A percentile compares a stretch with the other conserved stretches of the same genome.
Evolutionary conservation across 2,329 filamentous ascomycete genomes (phyloP).

Genomic region (Hypoxylon sp.): DNA sequence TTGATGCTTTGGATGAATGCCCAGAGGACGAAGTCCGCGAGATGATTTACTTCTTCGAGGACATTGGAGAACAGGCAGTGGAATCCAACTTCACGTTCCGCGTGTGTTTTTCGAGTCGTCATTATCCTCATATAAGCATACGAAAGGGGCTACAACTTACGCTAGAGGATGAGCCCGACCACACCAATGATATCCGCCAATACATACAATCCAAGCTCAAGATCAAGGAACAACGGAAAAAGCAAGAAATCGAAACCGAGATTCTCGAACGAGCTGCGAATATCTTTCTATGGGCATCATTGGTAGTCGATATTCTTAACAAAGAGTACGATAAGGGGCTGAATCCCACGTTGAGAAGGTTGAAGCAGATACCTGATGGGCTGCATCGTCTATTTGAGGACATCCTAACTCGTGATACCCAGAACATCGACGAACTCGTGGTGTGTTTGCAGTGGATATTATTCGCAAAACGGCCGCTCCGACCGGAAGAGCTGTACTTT

Average conservation of each 20-base stretch:
- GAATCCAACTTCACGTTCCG: slow-evolving; percentile 39
- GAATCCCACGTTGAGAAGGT: slow-evolving; percentile 48
- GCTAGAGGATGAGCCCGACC: slow-evolving; percentile 52
- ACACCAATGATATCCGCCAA: slow-evolving; percentile 49
- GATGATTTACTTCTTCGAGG: slow-evolving; percentile 59
- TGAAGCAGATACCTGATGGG: slow-evolving; percentile 54
- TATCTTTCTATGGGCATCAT: slow-evolving; percentile 60
- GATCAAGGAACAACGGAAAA: slow-evolving; percentile 38
- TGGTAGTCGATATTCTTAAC: slow-evolving; percentile 59
- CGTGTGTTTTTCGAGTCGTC: slow-evolving; percentile 59
- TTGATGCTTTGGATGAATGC: slow-evolving; percentile 62
- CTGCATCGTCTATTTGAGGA: slow-evolving; percentile 56
- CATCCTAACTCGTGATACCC: slow-evolving; percentile 54
- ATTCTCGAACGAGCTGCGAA: slow-evolving; percentile 55
- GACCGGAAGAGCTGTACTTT: slow-evolving; percentile 53
- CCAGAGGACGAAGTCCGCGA: slow-evolving; percentile 55
- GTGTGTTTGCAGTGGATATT: slow-evolving; percentile 57
- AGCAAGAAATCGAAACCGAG: slow-evolving; percentile 45
- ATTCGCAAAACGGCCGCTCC: slow-evolving; percentile 53
- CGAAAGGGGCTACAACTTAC: slow-evolving; percentile 46
- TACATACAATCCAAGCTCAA: slow-evolving; percentile 52
- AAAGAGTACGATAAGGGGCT: slow-evolving; percentile 54
- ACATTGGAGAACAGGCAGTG: slow-evolving; percentile 49
- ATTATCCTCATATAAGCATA: slow-evolving; percentile 51
- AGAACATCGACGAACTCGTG: slow-evolving; percentile 48